A percentile compares a stretch with the other conserved stretches of the same genome.
These are phyloP conservation scores for Pythium graminicola DNA, from an alignment of 352 stramenopile species.

Conservation along the genomic window DNA sequence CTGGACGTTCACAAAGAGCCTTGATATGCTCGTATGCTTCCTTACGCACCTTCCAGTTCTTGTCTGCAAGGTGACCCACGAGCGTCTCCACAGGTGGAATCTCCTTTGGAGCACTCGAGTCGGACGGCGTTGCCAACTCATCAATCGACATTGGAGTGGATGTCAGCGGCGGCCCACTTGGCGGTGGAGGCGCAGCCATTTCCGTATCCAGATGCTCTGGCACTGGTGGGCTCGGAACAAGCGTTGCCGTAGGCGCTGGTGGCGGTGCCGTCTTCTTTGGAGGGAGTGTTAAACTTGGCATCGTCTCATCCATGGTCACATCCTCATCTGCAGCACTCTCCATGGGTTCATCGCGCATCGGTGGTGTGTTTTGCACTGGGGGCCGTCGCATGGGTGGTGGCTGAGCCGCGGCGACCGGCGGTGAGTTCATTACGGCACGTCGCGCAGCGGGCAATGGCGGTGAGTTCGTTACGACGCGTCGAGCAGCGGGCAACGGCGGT, in stretches of 20 bases:
- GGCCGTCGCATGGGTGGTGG: slow-evolving; percentile 1
- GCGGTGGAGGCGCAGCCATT: slow-evolving; percentile 10
- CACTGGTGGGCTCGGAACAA: not conserved
- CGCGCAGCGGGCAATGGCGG: not conserved
- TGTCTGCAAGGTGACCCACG: slow-evolving; percentile 57
- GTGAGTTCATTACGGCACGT: not conserved
- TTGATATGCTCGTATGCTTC: slow-evolving; percentile 76
- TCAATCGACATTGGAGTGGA: slow-evolving; percentile 5
- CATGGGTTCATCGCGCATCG: slow-evolving; percentile 22
- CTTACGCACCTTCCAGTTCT: slow-evolving; percentile 86
- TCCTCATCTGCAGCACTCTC: slow-evolving; percentile 12
- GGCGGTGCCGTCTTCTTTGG: not conserved
- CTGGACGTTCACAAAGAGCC: slow-evolving; percentile 42
- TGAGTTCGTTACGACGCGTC: slow-evolving; percentile 33
- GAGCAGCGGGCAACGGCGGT: slow-evolving; percentile 25
- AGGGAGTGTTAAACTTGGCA: not conserved
- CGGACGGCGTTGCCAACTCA: slow-evolving; percentile 5
- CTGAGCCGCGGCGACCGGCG: not conserved
- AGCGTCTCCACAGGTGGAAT: slow-evolving; percentile 42
- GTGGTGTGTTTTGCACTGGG: slow-evolving; percentile 1
- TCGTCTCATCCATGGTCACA: slow-evolving; percentile 15
- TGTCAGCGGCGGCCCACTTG: not conserved
- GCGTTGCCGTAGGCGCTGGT: slow-evolving; percentile 1
- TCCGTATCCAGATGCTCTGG: slow-evolving; percentile 16
- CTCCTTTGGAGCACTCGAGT: not conserved